Conservation (phyloP, 164 flowering plant genomes). For the Chloranthus sessilifolius region DNA sequence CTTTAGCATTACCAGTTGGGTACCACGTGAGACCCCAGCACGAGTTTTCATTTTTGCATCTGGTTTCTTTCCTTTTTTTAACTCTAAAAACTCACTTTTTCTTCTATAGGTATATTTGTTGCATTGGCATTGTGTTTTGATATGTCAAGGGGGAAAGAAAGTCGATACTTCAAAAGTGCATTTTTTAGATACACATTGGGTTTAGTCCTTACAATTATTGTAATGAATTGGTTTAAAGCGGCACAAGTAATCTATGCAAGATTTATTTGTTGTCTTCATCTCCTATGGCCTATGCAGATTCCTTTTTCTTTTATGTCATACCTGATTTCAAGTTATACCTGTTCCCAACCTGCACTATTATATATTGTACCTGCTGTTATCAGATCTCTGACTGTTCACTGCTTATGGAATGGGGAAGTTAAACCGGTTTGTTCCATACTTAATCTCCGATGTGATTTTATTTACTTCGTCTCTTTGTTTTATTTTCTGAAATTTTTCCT, state of each 20-base stretch:
- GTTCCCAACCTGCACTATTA: constrained; percentile 95
- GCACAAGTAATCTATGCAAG: constrained; percentile 60
- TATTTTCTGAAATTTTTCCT: neutral
- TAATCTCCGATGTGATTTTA: neutral
- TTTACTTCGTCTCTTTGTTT: neutral
- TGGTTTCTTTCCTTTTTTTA: too few relatives aligned
- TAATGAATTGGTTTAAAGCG: constrained; percentile 99
- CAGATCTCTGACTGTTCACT: constrained; percentile 79
- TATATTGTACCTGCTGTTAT: constrained; percentile 93
- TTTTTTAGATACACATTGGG: constrained; percentile 80
- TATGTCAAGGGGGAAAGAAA: constrained; percentile 81
- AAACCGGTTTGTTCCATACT: constrained; percentile 61
- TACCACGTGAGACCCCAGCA: too few relatives aligned
- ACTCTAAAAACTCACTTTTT: too few relatives aligned
- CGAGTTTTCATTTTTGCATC: too few relatives aligned
- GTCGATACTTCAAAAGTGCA: constrained; percentile 88
- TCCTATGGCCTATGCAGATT: neutral
- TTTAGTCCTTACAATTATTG: constrained; percentile 70
- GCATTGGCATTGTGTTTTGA: constrained; percentile 96
- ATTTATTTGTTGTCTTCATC: neutral
- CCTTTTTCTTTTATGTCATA: neutral
- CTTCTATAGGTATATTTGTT: constrained; percentile 79
- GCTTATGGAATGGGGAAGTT: constrained; percentile 88
- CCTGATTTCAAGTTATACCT: neutral
- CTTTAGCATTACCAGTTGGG: too few relatives aligned